A percentile compares a stretch with the other conserved stretches of the same genome.
Conservation (phyloP, 805 yeast species). For the Candida pini region DNA sequence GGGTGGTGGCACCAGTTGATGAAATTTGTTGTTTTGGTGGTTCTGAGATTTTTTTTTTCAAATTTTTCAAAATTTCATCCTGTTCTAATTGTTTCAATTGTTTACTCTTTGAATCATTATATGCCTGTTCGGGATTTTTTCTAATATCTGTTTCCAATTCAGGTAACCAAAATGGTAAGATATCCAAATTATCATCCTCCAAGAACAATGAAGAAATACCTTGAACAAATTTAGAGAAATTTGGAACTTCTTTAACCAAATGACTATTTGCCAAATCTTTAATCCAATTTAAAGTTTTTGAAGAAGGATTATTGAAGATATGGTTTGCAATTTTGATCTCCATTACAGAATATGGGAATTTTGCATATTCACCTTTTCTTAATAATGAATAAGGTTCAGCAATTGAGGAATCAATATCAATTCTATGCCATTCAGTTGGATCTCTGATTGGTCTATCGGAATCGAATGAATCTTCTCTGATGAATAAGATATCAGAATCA, state of each 20-base stretch:
- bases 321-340: constrained; percentile 60
- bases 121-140: constrained; percentile 73
- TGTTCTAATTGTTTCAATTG: constrained; percentile 42
- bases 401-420: constrained; percentile 77
- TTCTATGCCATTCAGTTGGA: constrained; percentile 86
- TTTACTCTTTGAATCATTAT: constrained; percentile 57
- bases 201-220: constrained; percentile 85
- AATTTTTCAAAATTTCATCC: constrained; percentile 28
- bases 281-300: constrained; percentile 60
- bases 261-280: constrained; percentile 79
- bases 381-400: constrained; percentile 64
- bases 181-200: constrained; percentile 86
- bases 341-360: constrained; percentile 84
- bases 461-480: constrained; percentile 89
- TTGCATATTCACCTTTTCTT: constrained; percentile 78
- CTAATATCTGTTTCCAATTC: constrained; percentile 78
- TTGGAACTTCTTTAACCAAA: constrained; percentile 88
- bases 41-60: constrained; percentile 39
- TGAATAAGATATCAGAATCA: constrained; percentile 81
- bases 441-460: constrained; percentile 81
- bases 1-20: constrained; percentile 19
- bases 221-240: constrained; percentile 87
- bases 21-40: constrained; percentile 32
- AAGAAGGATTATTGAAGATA: constrained; percentile 44
- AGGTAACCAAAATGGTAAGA: constrained; percentile 91